These are phyloP conservation scores for Trichophyton mentagrophytes DNA, from an alignment of 2,329 filamentous ascomycete genomes.

Conservation along the genomic window DNA sequence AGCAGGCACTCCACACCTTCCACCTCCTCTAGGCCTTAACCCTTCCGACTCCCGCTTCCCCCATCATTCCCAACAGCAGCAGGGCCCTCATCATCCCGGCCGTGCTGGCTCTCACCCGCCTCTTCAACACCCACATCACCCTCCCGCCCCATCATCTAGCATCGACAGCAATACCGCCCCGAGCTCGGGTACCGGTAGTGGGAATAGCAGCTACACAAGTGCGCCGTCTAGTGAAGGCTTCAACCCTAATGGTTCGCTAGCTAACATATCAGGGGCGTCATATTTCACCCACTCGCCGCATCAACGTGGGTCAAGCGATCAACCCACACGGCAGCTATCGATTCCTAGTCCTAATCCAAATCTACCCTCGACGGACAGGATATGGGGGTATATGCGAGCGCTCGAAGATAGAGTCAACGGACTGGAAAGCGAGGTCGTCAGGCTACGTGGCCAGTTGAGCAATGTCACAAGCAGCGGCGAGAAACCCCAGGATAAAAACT, in stretches of 20 bases:
- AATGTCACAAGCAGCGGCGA: not conserved
- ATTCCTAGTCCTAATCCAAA: slow-evolving; percentile 7
- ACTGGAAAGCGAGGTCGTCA: slow-evolving; percentile 23
- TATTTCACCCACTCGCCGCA: slow-evolving; percentile 7
- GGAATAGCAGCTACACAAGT: slow-evolving; percentile 3
- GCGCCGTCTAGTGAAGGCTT: not conserved
- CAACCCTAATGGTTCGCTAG: slow-evolving; percentile 2
- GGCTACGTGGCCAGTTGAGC: slow-evolving; percentile 18
- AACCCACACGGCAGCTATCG: slow-evolving; percentile 6
- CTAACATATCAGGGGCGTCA: slow-evolving; percentile 9
- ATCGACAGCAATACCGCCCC: slow-evolving; percentile 4
- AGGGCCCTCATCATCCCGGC: slow-evolving; percentile 12
- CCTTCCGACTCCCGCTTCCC: slow-evolving; percentile 26
- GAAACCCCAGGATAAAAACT: not conserved
- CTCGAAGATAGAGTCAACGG: slow-evolving; percentile 23
- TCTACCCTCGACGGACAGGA: slow-evolving; percentile 8
- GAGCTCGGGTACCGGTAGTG: slow-evolving; percentile 4
- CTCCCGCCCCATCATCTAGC: slow-evolving; percentile 4
- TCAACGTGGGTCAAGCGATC: slow-evolving; percentile 3
- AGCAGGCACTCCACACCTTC: slow-evolving; percentile 21
- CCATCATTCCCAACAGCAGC: slow-evolving; percentile 22
- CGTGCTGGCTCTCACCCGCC: slow-evolving; percentile 14
- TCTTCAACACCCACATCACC: slow-evolving; percentile 8
- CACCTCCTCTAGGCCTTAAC: slow-evolving; percentile 22
- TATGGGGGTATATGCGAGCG: slow-evolving; percentile 22